Evolutionary conservation across 257 asterid species (phyloP), one percentile per base, ranked within the genome.

Genomic region (Leonotis leonurus): DNA sequence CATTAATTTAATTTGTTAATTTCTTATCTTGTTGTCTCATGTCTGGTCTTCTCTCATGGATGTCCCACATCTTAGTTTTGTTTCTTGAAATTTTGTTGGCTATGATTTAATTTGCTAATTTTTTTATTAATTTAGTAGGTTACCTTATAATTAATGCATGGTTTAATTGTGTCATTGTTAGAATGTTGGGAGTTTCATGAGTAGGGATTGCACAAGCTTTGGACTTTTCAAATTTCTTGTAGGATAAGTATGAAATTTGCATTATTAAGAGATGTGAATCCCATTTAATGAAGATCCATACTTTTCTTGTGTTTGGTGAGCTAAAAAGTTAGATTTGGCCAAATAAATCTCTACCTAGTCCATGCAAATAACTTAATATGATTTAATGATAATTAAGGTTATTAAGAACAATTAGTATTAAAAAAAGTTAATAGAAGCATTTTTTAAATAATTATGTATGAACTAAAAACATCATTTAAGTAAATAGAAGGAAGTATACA

Each of bases 201-300:
- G 56, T 46, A 32, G 40, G 61, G 68, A 49, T 22, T 58, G 63
- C 56, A 49, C 37, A 27, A 45, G 56, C 65, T 52, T 68, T 71
- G 78, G 64, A 44, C 20, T 56, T 52, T 63, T 50, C 55, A 44
- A 6, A 8, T 61, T 45, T 68, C 70, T 68, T 68, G 73, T 62
- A 26, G 14, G 60, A 36, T 17, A 72, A 72, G 75, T 9, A 37
- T 39, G 43, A 35, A 33, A 13, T 25, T 2, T 12, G 20, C 8
- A 9, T 6, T 24, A 6, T 30, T 18, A 17, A 39, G 16, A 21
- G 21, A 21, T 46, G 39, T 56, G 39, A 43, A 26, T 53, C 64
- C 24, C 21, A 67, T 56, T 7, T 56, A 13, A 25, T 51, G 59
- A 60, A 60, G 18, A 36, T 17, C 26, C 35, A 8, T 26, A 6